These are phyloP conservation scores for Vitis amurensis DNA, from an alignment of 164 flowering plant genomes.

Conservation along the genomic window DNA sequence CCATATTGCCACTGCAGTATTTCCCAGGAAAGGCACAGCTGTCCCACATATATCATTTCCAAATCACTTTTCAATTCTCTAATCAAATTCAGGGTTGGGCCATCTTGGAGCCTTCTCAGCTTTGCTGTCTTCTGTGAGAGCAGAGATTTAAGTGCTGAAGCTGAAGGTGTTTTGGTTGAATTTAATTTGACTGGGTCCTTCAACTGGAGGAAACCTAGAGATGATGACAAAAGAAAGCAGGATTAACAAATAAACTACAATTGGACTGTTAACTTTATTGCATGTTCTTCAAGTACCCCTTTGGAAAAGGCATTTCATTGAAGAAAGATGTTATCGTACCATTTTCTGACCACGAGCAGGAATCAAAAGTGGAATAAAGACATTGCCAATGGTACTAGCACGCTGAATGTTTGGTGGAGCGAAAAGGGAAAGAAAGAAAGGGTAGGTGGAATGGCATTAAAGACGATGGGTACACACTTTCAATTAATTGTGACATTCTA, in stretches of 20 bases:
- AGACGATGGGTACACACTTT: neutral
- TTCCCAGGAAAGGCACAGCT: conserved; percentile 90
- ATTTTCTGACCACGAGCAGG: neutral
- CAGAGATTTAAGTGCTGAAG: conserved; percentile 25
- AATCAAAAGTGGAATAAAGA: neutral
- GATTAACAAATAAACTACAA: too few species aligned
- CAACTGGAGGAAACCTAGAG: conserved; percentile 64
- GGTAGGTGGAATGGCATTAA: neutral
- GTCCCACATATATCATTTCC: conserved; percentile 81
- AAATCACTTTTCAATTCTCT: conserved; percentile 54
- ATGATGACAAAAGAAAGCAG: neutral
- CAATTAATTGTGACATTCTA: neutral
- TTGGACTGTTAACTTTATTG: too few species aligned
- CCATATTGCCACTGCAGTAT: conserved; percentile 74
- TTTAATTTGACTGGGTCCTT: conserved; percentile 39
- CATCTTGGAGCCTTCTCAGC: conserved; percentile 30
- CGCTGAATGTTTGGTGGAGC: too few species aligned
- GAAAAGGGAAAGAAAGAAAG: neutral
- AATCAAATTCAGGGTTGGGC: conserved; percentile 37
- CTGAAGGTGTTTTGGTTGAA: conserved; percentile 22
- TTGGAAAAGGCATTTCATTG: neutral
- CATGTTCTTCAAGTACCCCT: too few species aligned
- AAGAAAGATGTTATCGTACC: neutral
- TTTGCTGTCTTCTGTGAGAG: conserved; percentile 31
- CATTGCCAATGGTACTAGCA: neutral